Base-by-base conservation (phyloP, 2,329 filamentous ascomycete genomes). In the Stagonosporopsis cucurbitacearum region DNA sequence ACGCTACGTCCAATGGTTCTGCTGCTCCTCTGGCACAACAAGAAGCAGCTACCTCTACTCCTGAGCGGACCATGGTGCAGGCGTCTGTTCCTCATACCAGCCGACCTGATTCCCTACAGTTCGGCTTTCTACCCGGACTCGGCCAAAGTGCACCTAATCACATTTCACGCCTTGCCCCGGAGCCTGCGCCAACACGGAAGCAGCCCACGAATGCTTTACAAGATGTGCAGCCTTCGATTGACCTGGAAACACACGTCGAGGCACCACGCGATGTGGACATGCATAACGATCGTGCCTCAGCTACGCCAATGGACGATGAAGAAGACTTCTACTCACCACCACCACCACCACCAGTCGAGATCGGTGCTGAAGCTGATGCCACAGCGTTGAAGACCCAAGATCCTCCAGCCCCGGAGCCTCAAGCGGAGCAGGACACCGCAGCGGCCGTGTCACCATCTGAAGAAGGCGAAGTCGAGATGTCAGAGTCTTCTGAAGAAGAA, bases 311-410 rank as follows among this genome's bases (percentile, higher is more conserved):
- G 41, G 69, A 70, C 19, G 68, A 73, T 33, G 69, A 67, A 1
- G 72, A 75, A 39, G 71, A 76, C 36, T 74, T 74, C 37, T 75
- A 74, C 39, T 74, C 70, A 11, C 70, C 72, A 19, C 65, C 71
- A 13, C 55, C 70, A 11, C 70, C 72, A 19, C 65, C 71, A 13
- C 55, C 53, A 17, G 45, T 48, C 13, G 44, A 49, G 11, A 39
- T 45, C 22, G 35, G 44, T 15, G 7, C 43, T 5, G 45, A 52
- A 19, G 20, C 25, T 15, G 52, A 45, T 23, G 33, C n/a, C 7
- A 19, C 9, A 11, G 9, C 17, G 7, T 25, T 40, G 17, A 36
- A 46, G 19, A 11, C 62, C 37, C 49, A 63, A 8, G 42, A 37
- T 12, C 19, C 50, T 17, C 40, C n/a, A 20, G 13, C 62, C 37